phyloP scores from a whole-genome alignment of 169 alveolate genomes.

The Plasmodium inui region DNA sequence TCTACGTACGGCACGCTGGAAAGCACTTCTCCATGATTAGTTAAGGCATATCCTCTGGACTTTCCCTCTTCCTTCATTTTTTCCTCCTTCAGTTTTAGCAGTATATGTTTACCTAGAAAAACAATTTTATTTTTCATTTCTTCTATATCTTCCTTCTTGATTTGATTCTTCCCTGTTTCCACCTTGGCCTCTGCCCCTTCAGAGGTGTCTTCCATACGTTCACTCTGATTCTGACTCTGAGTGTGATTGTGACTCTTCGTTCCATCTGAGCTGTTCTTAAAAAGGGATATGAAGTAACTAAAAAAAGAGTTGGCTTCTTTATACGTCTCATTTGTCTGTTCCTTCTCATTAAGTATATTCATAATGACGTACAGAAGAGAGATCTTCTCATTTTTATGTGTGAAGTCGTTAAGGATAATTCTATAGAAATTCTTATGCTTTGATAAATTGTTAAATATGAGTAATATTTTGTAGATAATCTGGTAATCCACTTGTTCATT shows the following conservation, averaged over 20 bases:
- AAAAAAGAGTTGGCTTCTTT: slow-evolving; percentile 61
- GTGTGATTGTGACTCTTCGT: not conserved
- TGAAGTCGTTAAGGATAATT: slow-evolving; percentile 39
- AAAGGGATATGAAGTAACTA: slow-evolving; percentile 59
- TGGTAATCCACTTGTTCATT: slow-evolving; percentile 47
- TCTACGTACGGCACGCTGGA: not conserved
- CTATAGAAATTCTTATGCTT: slow-evolving; percentile 51
- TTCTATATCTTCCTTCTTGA: slow-evolving; percentile 29
- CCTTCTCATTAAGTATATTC: slow-evolving; percentile 68
- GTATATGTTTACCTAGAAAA: slow-evolving; percentile 41
- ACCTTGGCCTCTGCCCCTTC: not conserved
- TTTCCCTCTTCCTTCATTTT: slow-evolving; percentile 31
- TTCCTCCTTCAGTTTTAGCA: slow-evolving; percentile 70
- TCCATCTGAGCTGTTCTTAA: slow-evolving; percentile 29
- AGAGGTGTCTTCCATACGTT: not conserved
- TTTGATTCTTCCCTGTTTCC: not conserved
- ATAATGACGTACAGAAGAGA: slow-evolving; percentile 66
- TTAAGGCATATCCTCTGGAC: not conserved
- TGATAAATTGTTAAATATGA: slow-evolving; percentile 67
- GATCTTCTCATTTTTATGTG: slow-evolving; percentile 72
- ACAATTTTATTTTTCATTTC: slow-evolving; percentile 52
- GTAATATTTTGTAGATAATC: slow-evolving; percentile 55
- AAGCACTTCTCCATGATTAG: not conserved
- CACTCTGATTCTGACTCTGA: too few species aligned
- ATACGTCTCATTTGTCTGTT: slow-evolving; percentile 26